A percentile compares a stretch with the other conserved stretches of the same genome.
Evolutionary conservation across 2,329 filamentous ascomycete species (phyloP).

Genomic region (Fusarium pilosicola): DNA sequence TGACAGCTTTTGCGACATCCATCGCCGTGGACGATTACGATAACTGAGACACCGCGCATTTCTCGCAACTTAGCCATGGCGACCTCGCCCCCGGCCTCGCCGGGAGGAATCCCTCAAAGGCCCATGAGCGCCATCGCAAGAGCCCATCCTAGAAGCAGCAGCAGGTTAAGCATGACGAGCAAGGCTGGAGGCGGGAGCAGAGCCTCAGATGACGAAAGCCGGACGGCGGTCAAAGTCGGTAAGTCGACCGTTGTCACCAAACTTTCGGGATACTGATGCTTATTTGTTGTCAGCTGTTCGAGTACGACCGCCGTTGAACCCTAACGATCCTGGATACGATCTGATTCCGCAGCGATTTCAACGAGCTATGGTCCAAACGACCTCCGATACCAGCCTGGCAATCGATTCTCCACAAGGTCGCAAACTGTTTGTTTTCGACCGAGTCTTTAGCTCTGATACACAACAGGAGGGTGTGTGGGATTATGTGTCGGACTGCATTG

Average conservation of each 20-base stretch:
- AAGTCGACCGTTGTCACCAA: constrained; percentile 56
- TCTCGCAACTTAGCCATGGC: constrained; percentile 61
- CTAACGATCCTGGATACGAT: constrained; percentile 90
- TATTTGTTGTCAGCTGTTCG: constrained; percentile 76
- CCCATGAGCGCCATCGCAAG: constrained; percentile 85
- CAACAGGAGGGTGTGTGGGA: constrained; percentile 93
- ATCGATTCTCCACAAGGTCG: constrained; percentile 93
- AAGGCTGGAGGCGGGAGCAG: constrained; percentile 81
- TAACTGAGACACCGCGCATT: constrained; percentile 31
- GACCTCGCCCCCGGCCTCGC: constrained; percentile 76
- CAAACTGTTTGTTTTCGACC: constrained; percentile 96
- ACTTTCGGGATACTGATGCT: neutral
- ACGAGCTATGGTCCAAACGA: constrained; percentile 89
- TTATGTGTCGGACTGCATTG: constrained; percentile 89
- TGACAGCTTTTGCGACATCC: constrained; percentile 20
- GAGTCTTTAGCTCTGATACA: constrained; percentile 86
- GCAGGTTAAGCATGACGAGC: constrained; percentile 85
- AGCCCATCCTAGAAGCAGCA: constrained; percentile 77
- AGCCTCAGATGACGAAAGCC: constrained; percentile 88
- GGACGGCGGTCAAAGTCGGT: constrained; percentile 97
- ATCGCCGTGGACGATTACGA: constrained; percentile 12
- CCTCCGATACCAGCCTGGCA: constrained; percentile 82
- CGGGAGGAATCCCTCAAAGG: constrained; percentile 64
- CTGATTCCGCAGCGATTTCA: constrained; percentile 97
- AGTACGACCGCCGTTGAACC: constrained; percentile 84